These are phyloP conservation scores for Russula sp. DNA, from an alignment of 768 basidiomycete species.

Conservation along the genomic window DNA sequence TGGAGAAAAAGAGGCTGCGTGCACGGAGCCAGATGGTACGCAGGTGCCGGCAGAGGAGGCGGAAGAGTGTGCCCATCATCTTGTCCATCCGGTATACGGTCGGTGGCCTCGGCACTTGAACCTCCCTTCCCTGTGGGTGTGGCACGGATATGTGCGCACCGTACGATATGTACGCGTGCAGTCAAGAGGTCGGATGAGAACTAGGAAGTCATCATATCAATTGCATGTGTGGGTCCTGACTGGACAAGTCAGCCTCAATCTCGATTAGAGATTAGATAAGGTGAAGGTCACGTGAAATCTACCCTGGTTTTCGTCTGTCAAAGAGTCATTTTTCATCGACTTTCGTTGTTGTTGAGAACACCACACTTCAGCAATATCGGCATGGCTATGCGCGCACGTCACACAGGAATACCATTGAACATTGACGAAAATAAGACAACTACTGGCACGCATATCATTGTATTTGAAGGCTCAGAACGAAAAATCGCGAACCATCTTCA, in stretches of 20 bases:
- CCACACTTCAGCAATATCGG: no score
- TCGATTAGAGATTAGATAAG: neutral
- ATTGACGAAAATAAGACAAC: no score
- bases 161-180: neutral
- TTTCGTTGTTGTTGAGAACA: no score
- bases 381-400: no score
- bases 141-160: neutral
- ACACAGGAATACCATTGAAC: no score
- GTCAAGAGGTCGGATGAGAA: neutral
- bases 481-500: no score
- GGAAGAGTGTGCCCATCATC: conserved; percentile 18
- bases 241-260: neutral
- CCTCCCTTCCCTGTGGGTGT: neutral
- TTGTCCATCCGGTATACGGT: neutral
- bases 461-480: no score
- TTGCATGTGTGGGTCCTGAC: neutral
- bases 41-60: conserved; percentile 16
- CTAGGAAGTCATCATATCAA: neutral
- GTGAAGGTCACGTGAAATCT: neutral
- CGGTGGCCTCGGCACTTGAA: neutral
- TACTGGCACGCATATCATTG: no score
- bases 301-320: no score
- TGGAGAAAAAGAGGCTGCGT: conserved; percentile 22
- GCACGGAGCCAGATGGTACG: conserved; percentile 21
- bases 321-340: no score